Evolutionary conservation across 768 basidiomycete genomes (phyloP).

Genomic region (Boletus reticulatus): DNA sequence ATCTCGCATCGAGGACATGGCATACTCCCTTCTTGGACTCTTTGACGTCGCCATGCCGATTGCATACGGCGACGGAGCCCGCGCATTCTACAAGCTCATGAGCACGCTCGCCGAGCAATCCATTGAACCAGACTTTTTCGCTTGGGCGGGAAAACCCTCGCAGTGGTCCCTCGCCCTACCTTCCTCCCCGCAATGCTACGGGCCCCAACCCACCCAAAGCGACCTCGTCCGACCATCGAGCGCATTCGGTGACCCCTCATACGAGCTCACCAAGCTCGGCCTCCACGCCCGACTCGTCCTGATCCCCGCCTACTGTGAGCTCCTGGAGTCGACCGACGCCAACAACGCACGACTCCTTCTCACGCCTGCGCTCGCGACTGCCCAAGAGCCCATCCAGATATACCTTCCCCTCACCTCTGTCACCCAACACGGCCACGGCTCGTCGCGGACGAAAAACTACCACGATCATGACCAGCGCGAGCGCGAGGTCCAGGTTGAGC

Average conservation of each 20-base stretch:
- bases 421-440: not conserved
- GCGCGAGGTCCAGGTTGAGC: not conserved
- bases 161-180: constrained; percentile 24
- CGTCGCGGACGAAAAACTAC: not conserved
- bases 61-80: constrained; percentile 23
- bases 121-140: constrained; percentile 22
- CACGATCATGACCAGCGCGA: constrained; percentile 1
- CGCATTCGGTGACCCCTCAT: constrained; percentile 20
- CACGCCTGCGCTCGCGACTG: constrained; percentile 13
- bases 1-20: constrained; percentile 22
- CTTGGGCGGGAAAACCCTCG: constrained; percentile 23
- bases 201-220: constrained; percentile 1
- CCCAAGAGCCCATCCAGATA: constrained; percentile 23
- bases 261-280: constrained; percentile 25
- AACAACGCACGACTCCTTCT: constrained; percentile 15
- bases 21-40: constrained; percentile 25
- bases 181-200: constrained; percentile 22
- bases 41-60: constrained; percentile 22
- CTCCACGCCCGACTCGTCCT: constrained; percentile 15
- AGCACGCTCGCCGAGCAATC: constrained; percentile 14
- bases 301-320: constrained; percentile 23
- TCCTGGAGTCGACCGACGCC: constrained; percentile 14
- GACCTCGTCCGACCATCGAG: constrained; percentile 10
- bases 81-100: constrained; percentile 22
- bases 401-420: constrained; percentile 3